A percentile compares a stretch with the other conserved stretches of the same genome.
phyloP scores from a whole-genome alignment of 2,329 filamentous ascomycete genomes.

The Cladorrhinum sp. region DNA sequence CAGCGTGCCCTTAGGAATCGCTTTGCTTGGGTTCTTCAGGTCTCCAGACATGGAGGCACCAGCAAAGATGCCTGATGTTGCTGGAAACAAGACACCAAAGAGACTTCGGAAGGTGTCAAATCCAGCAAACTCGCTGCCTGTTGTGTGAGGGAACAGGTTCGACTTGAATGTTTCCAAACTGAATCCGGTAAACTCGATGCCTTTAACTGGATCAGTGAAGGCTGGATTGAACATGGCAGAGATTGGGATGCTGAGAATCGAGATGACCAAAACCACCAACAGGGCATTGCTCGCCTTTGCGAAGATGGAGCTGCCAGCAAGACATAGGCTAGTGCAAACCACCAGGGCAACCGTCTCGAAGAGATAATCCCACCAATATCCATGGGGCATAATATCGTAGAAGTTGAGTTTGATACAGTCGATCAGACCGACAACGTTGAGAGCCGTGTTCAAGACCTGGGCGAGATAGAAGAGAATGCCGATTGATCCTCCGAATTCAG shows the following conservation, averaged over 20 bases:
- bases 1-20: conserved; percentile 81
- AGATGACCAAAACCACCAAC: conserved; percentile 65
- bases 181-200: conserved; percentile 76
- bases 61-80: conserved; percentile 61
- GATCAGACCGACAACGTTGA: conserved; percentile 83
- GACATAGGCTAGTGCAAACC: conserved; percentile 70
- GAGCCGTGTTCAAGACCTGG: conserved; percentile 80
- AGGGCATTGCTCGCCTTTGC: conserved; percentile 76
- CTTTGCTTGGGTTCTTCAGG: conserved; percentile 74
- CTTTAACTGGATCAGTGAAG: conserved; percentile 60
- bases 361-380: conserved; percentile 74
- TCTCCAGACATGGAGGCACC: conserved; percentile 92
- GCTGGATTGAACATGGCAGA: conserved; percentile 68
- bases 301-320: conserved; percentile 78
- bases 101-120: conserved; percentile 73
- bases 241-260: conserved; percentile 77
- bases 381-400: conserved; percentile 62
- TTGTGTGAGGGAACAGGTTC: conserved; percentile 72
- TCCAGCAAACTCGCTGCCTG: conserved; percentile 59
- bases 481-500: conserved; percentile 86
- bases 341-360: conserved; percentile 70
- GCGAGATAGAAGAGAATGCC: conserved; percentile 87
- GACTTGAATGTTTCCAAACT: conserved; percentile 65
- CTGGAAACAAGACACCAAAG: conserved; percentile 83
- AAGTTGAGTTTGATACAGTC: conserved; percentile 79